phyloP scores from a whole-genome alignment of 768 basidiomycete species.

The Lactarius hatsudake region DNA sequence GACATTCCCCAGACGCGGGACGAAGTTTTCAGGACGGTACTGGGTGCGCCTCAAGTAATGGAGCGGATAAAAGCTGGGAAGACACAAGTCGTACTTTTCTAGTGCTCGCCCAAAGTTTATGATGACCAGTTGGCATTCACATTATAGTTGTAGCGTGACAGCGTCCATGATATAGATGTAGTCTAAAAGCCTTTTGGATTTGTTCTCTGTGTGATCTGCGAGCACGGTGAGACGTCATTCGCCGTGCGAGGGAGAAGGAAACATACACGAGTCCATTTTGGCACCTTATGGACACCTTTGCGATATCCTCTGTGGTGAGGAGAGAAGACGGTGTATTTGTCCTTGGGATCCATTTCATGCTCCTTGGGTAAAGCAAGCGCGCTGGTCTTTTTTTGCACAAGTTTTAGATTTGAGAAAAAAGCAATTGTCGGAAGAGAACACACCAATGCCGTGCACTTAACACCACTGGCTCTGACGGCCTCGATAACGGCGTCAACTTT shows the following conservation, averaged over 20 bases:
- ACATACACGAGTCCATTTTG: slow-evolving; percentile 93
- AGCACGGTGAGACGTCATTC: background rate
- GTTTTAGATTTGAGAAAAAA: background rate
- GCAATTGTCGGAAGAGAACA: slow-evolving; percentile 32
- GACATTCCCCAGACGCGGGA: slow-evolving; percentile 84
- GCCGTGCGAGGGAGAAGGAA: background rate
- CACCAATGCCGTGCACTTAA: slow-evolving; percentile 75
- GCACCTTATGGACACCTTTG: slow-evolving; percentile 94
- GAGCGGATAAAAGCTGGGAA: slow-evolving; percentile 67
- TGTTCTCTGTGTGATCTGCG: slow-evolving; percentile 75
- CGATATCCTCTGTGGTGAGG: slow-evolving; percentile 70
- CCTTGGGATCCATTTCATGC: slow-evolving; percentile 84
- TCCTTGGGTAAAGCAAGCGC: slow-evolving; percentile 89
- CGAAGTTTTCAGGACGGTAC: slow-evolving; percentile 72
- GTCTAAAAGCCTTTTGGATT: slow-evolving; percentile 88
- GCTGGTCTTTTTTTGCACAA: slow-evolving; percentile 46
- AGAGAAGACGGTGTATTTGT: slow-evolving; percentile 94
- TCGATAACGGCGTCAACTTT: slow-evolving; percentile 93
- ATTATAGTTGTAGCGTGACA: slow-evolving; percentile 7
- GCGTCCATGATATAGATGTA: slow-evolving; percentile 3
- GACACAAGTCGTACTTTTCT: slow-evolving; percentile 80
- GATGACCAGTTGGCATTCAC: background rate
- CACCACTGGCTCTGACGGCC: slow-evolving; percentile 77
- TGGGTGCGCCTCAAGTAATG: slow-evolving; percentile 60
- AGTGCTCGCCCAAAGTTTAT: slow-evolving; percentile 20